Conservation (phyloP, 202 grass and related monocot species). For the Schoenoplectus tabernaemontani region DNA sequence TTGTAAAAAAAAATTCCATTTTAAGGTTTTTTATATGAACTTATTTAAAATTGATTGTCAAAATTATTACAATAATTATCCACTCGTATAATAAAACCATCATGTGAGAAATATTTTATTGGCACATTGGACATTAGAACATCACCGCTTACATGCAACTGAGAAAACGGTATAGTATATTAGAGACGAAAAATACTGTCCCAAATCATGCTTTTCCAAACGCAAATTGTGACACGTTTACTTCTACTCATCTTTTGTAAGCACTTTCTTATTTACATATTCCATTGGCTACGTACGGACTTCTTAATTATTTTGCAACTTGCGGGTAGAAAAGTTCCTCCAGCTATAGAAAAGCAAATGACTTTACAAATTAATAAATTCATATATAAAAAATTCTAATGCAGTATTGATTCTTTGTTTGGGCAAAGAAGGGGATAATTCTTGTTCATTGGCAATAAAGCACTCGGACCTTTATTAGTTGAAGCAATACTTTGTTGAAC, state of each 20-base stretch:
- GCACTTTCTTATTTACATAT: not conserved
- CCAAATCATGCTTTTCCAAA: not conserved
- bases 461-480: constrained; percentile 8
- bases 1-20: no score
- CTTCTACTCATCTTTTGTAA: not conserved
- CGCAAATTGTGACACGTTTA: not conserved
- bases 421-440: not conserved
- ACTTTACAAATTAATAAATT: not conserved
- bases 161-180: no score
- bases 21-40: no score
- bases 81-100: no score
- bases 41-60: no score
- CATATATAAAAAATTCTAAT: not conserved
- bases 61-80: no score
- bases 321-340: not conserved
- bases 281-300: not conserved
- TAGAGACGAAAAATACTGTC: no score
- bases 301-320: not conserved
- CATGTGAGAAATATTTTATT: no score
- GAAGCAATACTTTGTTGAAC: not conserved
- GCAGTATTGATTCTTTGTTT: constrained; percentile 20
- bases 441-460: constrained; percentile 11
- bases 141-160: no score
- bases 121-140: no score
- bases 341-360: not conserved